Evolutionary conservation across 1,139 yeast genomes (phyloP).

Genomic region (Arxiozyma bovina): DNA sequence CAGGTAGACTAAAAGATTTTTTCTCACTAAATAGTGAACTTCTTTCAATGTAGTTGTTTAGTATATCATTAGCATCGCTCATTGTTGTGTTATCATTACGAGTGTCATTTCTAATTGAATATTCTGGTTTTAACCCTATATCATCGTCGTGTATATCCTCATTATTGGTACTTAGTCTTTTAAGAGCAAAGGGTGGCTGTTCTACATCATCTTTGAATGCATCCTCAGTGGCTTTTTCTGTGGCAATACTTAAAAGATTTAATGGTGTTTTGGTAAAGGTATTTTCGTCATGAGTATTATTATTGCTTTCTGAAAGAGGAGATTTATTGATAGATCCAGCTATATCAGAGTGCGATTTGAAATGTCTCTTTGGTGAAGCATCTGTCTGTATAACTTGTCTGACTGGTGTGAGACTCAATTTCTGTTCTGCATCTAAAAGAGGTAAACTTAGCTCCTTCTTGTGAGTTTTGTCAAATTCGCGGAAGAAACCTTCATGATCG

Average conservation of each 20-base stretch:
- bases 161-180: neutral
- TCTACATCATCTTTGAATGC: neutral
- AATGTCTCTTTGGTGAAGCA: neutral
- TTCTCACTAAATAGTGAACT: neutral
- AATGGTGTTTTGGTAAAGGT: neutral
- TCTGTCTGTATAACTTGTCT: neutral
- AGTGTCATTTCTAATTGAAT: neutral
- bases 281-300: neutral
- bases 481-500: neutral
- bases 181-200: neutral
- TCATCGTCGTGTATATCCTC: neutral
- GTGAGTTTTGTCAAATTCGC: neutral
- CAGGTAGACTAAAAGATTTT: neutral
- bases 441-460: neutral
- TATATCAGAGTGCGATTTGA: neutral
- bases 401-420: neutral
- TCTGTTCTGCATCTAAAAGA: neutral
- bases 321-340: neutral
- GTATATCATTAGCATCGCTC: slow-evolving; percentile 3
- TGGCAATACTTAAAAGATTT: neutral
- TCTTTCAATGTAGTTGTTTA: slow-evolving; percentile 1
- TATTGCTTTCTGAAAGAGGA: neutral
- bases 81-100: neutral
- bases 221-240: neutral
- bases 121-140: neutral